Evolutionary conservation across 345 rosid species (phyloP).

Genomic region (Citrus sinensis): DNA sequence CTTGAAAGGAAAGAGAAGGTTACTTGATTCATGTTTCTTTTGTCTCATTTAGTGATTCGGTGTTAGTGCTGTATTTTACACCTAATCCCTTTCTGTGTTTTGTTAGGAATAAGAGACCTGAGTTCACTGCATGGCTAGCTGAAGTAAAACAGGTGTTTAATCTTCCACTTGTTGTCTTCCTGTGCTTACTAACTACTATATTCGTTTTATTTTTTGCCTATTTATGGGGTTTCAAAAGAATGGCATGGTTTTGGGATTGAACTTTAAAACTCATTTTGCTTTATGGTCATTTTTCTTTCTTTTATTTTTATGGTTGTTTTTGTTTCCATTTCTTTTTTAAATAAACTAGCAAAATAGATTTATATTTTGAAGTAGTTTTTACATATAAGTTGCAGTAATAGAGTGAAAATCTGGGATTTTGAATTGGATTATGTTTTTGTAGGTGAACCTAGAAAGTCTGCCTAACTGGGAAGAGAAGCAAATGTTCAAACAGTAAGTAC

Average conservation of each 20-base stretch:
- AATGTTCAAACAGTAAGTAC: constrained; percentile 78
- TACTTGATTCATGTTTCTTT: neutral
- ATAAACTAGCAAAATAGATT: neutral
- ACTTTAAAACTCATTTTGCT: neutral
- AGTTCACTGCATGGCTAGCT: constrained; percentile 94
- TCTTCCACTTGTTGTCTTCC: neutral
- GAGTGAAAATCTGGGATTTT: constrained; percentile 1
- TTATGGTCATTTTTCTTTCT: neutral
- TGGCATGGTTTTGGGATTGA: neutral
- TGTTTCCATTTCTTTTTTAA: neutral
- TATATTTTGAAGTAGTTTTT: neutral
- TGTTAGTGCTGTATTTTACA: neutral
- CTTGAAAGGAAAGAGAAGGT: neutral
- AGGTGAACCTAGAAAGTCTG: constrained; percentile 90
- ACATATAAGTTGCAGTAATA: neutral
- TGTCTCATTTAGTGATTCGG: neutral
- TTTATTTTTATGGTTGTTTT: neutral
- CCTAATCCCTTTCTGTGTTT: neutral
- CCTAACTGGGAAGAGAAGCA: constrained; percentile 99
- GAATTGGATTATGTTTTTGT: constrained; percentile 11
- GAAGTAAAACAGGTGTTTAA: constrained; percentile 81
- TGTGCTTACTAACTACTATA: neutral
- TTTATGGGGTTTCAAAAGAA: neutral
- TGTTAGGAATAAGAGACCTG: constrained; percentile 92
- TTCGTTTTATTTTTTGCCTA: neutral